These are phyloP conservation scores for Mytilinidion resinicola DNA, from an alignment of 495 filamentous ascomycete species.

Conservation along the genomic window DNA sequence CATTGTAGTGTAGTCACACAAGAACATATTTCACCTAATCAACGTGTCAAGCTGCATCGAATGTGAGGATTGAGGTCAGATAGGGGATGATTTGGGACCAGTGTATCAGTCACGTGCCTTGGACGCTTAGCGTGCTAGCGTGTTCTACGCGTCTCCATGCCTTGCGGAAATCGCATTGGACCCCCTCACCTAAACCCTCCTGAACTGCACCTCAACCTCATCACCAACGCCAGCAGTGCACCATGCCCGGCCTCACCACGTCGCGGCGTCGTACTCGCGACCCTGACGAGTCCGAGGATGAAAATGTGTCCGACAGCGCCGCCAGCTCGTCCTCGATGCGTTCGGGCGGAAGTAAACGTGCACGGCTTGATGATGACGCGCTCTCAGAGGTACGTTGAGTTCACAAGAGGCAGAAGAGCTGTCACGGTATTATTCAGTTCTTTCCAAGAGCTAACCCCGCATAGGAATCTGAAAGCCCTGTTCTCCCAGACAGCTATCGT, in stretches of 20 bases:
- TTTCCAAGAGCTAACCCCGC: neutral
- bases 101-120: neutral
- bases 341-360: conserved; percentile 27
- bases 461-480: neutral
- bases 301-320: conserved; percentile 8
- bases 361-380: conserved; percentile 23
- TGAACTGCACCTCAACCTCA: neutral
- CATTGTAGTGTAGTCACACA: neutral
- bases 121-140: neutral
- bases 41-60: too few relatives aligned
- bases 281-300: conserved; percentile 16
- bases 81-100: too few relatives aligned
- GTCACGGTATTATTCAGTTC: neutral
- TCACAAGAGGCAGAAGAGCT: too few relatives aligned
- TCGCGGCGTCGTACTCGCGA: conserved; percentile 2
- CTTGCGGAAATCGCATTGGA: neutral
- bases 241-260: conserved; percentile 15
- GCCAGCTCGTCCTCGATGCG: neutral
- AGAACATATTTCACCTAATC: too few relatives aligned
- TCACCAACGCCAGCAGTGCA: neutral
- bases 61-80: too few relatives aligned
- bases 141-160: too few relatives aligned
- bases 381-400: neutral
- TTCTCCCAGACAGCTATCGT: conserved; percentile 16
- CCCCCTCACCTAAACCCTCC: neutral